phyloP scores from a whole-genome alignment of 2,329 filamentous ascomycete genomes.

The Lizonia empirigonia region DNA sequence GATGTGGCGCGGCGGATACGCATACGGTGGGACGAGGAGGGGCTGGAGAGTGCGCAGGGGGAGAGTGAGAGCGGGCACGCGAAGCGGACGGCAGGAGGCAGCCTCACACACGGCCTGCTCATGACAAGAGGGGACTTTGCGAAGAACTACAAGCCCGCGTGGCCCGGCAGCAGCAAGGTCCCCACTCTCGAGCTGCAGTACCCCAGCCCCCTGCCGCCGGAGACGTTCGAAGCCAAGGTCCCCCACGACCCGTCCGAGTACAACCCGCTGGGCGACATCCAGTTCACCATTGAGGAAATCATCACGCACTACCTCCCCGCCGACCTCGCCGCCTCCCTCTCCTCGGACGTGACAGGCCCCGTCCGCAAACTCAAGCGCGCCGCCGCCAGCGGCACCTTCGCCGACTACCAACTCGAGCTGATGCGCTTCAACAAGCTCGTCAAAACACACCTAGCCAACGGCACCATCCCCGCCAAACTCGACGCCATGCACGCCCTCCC shows the following conservation, averaged over 20 bases:
- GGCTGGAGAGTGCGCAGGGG: constrained; percentile 1
- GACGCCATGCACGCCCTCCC: constrained; percentile 71
- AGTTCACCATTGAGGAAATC: constrained; percentile 68
- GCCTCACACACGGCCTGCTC: constrained; percentile 50
- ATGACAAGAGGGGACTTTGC: constrained; percentile 49
- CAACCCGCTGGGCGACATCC: constrained; percentile 72
- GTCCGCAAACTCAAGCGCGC: constrained; percentile 79
- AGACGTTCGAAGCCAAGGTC: constrained; percentile 55
- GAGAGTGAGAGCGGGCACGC: not conserved
- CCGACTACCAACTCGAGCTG: constrained; percentile 75
- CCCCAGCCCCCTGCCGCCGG: constrained; percentile 72
- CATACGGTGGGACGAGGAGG: constrained; percentile 24
- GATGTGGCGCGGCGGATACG: constrained; percentile 43
- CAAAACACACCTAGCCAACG: constrained; percentile 67
- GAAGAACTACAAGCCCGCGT: constrained; percentile 59
- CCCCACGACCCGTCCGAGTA: constrained; percentile 37
- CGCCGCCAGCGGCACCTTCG: constrained; percentile 67
- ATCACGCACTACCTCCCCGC: constrained; percentile 76
- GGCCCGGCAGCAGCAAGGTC: constrained; percentile 52
- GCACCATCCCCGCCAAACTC: constrained; percentile 74
- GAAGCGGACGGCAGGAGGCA: constrained; percentile 13
- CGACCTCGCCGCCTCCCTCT: constrained; percentile 69
- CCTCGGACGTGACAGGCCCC: constrained; percentile 74
- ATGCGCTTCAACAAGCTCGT: constrained; percentile 78
- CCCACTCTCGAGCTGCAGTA: constrained; percentile 76